Conservation (phyloP, 164 flowering plant species). For the Cinnamomum chago region DNA sequence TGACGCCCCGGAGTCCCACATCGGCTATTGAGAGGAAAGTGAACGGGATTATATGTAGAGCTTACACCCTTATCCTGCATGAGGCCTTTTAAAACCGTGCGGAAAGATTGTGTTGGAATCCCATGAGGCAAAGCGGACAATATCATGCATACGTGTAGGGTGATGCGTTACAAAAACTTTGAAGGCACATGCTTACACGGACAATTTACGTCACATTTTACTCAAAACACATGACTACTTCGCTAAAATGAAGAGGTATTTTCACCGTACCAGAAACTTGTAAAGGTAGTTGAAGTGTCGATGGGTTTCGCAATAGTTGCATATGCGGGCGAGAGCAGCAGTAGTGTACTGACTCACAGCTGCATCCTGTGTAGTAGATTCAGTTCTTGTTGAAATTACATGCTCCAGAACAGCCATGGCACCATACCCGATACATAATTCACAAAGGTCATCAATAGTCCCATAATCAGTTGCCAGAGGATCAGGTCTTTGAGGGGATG, state of each 20-base stretch:
- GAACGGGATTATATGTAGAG: no score
- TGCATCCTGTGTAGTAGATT: constrained; percentile 44
- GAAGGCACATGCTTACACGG: no score
- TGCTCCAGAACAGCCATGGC: constrained; percentile 81
- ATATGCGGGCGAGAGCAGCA: constrained; percentile 77
- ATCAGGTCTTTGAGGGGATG: constrained; percentile 87
- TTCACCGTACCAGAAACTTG: constrained; percentile 69
- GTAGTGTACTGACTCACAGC: constrained; percentile 59
- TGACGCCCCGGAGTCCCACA: no score
- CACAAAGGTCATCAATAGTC: constrained; percentile 89
- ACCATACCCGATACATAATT: constrained; percentile 80
- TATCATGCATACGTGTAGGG: no score
- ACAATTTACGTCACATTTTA: no score
- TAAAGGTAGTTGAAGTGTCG: constrained; percentile 89
- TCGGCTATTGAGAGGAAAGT: no score
- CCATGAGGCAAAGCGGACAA: no score
- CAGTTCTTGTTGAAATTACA: constrained; percentile 68
- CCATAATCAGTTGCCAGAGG: constrained; percentile 92
- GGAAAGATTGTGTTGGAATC: no score
- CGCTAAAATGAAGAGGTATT: not conserved
- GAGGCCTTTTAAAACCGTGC: no score
- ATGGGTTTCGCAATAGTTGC: constrained; percentile 89
- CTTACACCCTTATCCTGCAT: no score
- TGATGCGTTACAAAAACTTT: no score
- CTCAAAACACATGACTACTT: no score